Evolutionary conservation across 176 grass and related monocot genomes (phyloP).

Genomic region (Thalia dealbata): DNA sequence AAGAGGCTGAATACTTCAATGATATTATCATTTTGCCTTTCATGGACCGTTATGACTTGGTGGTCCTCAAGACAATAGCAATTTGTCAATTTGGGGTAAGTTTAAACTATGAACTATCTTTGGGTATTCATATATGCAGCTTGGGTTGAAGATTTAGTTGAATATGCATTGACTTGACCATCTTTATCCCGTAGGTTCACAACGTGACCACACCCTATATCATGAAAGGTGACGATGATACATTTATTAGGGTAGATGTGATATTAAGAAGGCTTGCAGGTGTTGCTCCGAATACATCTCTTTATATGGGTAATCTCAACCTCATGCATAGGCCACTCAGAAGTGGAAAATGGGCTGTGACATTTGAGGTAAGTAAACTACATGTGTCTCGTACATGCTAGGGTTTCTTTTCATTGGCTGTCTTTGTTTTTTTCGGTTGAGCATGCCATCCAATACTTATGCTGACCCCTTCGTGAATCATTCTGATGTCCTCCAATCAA

Average conservation of each 20-base stretch:
- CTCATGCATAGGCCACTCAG: constrained; percentile 73
- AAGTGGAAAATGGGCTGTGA: constrained; percentile 79
- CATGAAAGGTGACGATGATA: constrained; percentile 92
- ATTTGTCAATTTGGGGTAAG: constrained; percentile 86
- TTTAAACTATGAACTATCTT: not conserved
- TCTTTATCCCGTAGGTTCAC: constrained; percentile 35
- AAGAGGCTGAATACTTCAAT: constrained; percentile 84
- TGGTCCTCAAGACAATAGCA: constrained; percentile 93
- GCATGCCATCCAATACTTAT: not conserved
- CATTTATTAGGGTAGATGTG: constrained; percentile 69
- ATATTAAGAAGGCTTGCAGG: constrained; percentile 48
- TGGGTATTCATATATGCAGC: not conserved
- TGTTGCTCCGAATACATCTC: constrained; percentile 46
- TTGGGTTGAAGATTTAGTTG: not conserved
- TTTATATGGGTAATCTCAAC: constrained; percentile 86
- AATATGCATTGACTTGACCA: not conserved
- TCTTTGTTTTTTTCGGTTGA: not conserved
- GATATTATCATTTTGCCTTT: constrained; percentile 85
- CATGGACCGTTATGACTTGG: constrained; percentile 79
- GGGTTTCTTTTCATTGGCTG: not conserved
- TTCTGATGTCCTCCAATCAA: too few relatives aligned
- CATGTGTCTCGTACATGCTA: not conserved
- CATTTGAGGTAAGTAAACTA: constrained; percentile 39
- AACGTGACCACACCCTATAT: constrained; percentile 62
- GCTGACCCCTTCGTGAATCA: not conserved